phyloP scores from a whole-genome alignment of 805 yeast species.

The Cyberlindnera maclurae region DNA sequence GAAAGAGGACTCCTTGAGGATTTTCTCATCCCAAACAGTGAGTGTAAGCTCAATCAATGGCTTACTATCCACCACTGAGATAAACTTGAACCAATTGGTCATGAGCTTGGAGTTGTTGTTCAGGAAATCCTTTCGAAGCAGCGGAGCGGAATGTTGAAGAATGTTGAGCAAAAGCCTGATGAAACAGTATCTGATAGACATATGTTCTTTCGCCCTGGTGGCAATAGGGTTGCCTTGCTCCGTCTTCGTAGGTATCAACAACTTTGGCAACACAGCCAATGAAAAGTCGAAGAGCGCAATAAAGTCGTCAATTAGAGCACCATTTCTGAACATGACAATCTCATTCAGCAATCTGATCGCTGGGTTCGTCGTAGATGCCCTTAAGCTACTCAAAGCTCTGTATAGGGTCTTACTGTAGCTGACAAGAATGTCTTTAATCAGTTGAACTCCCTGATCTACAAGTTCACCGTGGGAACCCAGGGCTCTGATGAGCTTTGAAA shows the following conservation, averaged over 20 bases:
- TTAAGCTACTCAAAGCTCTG: constrained; percentile 53
- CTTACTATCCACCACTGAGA: constrained; percentile 46
- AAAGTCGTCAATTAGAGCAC: constrained; percentile 48
- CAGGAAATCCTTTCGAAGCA: constrained; percentile 60
- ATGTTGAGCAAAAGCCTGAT: constrained; percentile 55
- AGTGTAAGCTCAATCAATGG: constrained; percentile 35
- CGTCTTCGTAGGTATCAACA: constrained; percentile 45
- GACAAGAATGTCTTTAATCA: constrained; percentile 47
- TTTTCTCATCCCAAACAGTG: constrained; percentile 38
- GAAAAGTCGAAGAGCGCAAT: constrained; percentile 63
- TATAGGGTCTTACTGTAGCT: constrained; percentile 58
- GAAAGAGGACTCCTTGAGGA: constrained; percentile 54
- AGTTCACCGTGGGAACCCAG: constrained; percentile 11
- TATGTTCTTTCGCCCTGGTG: constrained; percentile 28
- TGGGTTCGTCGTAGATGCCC: constrained; percentile 56
- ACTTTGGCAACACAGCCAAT: constrained; percentile 51
- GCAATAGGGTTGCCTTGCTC: constrained; percentile 34
- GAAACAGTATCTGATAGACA: constrained; percentile 52
- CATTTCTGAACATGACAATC: constrained; percentile 42
- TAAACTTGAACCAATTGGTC: constrained; percentile 60
- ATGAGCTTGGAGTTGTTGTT: constrained; percentile 48
- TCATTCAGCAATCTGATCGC: constrained; percentile 49
- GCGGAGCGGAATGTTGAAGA: constrained; percentile 39
- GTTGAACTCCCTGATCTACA: constrained; percentile 25
- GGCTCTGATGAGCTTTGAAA: constrained; percentile 31